Conservation (phyloP, 208 protist genomes). For the Sergeia podlipaevii region DNA sequence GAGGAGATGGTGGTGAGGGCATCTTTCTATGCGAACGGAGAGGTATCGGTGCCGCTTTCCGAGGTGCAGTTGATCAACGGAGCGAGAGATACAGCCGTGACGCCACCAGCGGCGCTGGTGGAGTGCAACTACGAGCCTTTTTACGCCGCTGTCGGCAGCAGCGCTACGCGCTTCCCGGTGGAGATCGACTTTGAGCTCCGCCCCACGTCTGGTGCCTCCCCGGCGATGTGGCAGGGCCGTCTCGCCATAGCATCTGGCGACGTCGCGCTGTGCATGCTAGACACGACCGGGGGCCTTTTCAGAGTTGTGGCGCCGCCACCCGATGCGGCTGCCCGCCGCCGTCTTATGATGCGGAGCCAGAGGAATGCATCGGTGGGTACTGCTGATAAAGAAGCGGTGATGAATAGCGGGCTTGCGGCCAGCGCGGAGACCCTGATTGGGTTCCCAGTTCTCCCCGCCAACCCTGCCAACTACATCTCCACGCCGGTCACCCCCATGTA, state of each 20-base stretch:
- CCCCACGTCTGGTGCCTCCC: constrained; percentile 12
- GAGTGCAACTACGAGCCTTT: constrained; percentile 87
- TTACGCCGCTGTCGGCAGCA: constrained; percentile 16
- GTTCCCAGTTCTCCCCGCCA: constrained; percentile 25
- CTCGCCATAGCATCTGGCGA: constrained; percentile 21
- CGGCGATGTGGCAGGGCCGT: constrained; percentile 36
- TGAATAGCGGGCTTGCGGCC: not conserved
- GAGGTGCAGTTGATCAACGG: constrained; percentile 36
- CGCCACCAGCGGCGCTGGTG: no score
- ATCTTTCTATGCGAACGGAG: constrained; percentile 33
- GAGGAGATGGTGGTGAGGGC: constrained; percentile 62
- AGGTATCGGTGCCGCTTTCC: constrained; percentile 7
- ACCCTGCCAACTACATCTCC: constrained; percentile 36
- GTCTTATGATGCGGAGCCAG: not conserved
- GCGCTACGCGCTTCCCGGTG: constrained; percentile 12
- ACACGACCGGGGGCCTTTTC: constrained; percentile 45
- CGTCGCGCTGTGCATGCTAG: constrained; percentile 76
- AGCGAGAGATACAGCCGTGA: constrained; percentile 18
- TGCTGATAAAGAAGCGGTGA: no score
- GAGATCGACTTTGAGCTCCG: constrained; percentile 23
- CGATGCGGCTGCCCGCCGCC: not conserved
- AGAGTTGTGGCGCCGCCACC: constrained; percentile 34
- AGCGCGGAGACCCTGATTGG: constrained; percentile 13
- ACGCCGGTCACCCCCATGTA: constrained; percentile 38
- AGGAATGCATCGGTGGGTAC: not conserved